Percentiles rank a stretch among this genome's conserved stretches.
phyloP scores from a whole-genome alignment of 352 stramenopile species.

The Phytophthora citrophthora region DNA sequence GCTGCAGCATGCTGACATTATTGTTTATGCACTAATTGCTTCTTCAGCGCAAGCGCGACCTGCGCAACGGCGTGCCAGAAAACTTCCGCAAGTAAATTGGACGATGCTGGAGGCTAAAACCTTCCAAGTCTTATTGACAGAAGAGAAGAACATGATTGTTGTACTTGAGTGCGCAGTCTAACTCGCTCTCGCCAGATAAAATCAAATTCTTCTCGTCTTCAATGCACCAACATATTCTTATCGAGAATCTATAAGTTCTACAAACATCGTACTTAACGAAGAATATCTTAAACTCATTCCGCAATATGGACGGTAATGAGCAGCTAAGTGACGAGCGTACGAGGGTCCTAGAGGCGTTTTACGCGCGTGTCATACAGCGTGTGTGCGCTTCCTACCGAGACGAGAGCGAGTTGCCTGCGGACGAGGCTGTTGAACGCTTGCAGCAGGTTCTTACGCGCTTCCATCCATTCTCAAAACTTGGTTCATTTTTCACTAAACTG shows the following conservation, averaged over 20 bases:
- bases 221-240: too few relatives aligned
- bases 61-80: constrained; percentile 52
- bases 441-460: constrained; percentile 32
- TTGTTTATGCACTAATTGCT: neutral
- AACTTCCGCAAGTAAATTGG: constrained; percentile 62
- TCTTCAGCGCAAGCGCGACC: constrained; percentile 48
- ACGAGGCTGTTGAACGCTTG: constrained; percentile 23
- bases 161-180: constrained; percentile 5
- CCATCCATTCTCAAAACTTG: neutral
- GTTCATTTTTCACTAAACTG: neutral
- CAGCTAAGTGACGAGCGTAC: constrained; percentile 7
- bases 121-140: neutral
- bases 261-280: constrained; percentile 22
- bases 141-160: neutral
- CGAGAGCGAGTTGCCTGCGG: constrained; percentile 21
- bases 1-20: neutral
- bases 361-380: constrained; percentile 63
- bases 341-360: constrained; percentile 54
- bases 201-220: constrained; percentile 3
- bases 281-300: neutral
- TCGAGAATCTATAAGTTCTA: too few relatives aligned
- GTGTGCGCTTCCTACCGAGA: constrained; percentile 56
- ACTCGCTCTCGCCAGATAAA: constrained; percentile 6
- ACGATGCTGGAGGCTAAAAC: neutral
- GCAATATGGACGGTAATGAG: neutral